Evolutionary conservation across 257 asterid genomes (phyloP).

Genomic region (Ilex aquifolium): DNA sequence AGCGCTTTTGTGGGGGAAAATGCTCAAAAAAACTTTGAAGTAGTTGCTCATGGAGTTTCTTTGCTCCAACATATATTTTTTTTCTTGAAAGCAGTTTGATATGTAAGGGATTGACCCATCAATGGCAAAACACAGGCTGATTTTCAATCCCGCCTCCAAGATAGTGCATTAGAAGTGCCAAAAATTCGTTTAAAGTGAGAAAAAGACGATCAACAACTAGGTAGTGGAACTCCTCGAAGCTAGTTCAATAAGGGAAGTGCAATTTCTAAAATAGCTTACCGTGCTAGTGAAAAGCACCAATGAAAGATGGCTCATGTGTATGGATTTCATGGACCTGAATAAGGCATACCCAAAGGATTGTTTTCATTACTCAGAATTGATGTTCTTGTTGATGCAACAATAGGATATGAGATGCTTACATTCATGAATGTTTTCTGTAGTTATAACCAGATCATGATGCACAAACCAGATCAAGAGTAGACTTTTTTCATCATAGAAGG

Average conservation of each 20-base stretch:
- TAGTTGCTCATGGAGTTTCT: no score
- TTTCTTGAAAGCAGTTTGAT: not conserved
- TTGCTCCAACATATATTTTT: not conserved
- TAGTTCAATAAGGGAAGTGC: not conserved
- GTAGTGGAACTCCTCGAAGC: not conserved
- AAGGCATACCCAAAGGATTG: not conserved
- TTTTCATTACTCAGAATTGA: not conserved
- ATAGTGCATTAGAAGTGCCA: not conserved
- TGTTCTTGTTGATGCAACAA: no score
- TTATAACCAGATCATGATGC: no score
- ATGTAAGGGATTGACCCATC: not conserved
- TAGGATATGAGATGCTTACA: no score
- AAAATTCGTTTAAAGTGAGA: not conserved
- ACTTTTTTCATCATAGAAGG: no score
- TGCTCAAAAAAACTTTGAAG: no score
- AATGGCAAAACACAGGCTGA: not conserved
- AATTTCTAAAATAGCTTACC: not conserved
- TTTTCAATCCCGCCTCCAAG: not conserved
- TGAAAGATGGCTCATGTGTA: not conserved
- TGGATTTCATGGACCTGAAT: not conserved
- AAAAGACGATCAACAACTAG: not conserved
- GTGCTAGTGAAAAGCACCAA: not conserved
- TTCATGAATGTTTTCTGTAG: no score
- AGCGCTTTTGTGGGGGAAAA: no score
- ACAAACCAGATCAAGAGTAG: no score